These are phyloP conservation scores for Cordyceps cicadae DNA, from an alignment of 2,329 filamentous ascomycete species.

Conservation along the genomic window DNA sequence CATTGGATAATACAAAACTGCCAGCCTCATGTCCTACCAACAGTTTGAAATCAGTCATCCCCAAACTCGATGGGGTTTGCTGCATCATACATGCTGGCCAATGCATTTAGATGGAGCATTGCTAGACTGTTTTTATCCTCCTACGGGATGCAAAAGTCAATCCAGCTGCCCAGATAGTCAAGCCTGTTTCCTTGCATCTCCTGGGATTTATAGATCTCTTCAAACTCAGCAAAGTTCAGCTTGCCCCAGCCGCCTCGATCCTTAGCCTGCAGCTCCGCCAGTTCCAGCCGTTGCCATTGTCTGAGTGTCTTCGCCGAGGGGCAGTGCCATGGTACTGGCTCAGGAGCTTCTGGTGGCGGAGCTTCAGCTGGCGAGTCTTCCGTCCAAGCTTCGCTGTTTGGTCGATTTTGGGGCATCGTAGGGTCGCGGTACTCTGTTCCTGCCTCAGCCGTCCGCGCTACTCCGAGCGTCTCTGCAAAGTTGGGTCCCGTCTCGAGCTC, in stretches of 20 bases:
- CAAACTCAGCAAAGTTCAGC: constrained; percentile 73
- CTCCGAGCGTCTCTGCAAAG: constrained; percentile 17
- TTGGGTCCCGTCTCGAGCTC: constrained; percentile 23
- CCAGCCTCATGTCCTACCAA: no score
- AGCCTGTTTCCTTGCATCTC: constrained; percentile 55
- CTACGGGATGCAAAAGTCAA: constrained; percentile 68
- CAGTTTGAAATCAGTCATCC: no score
- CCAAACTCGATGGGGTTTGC: no score
- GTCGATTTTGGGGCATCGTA: constrained; percentile 61
- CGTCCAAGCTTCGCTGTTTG: constrained; percentile 34
- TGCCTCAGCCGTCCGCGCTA: constrained; percentile 13
- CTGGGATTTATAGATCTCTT: constrained; percentile 60
- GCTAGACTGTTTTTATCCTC: not conserved
- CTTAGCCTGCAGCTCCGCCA: constrained; percentile 59
- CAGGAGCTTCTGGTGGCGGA: not conserved
- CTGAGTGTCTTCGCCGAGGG: constrained; percentile 27
- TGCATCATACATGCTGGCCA: not conserved
- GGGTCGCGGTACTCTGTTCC: constrained; percentile 40
- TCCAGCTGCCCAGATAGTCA: constrained; percentile 83
- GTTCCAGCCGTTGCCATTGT: constrained; percentile 49
- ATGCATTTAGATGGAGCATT: no score
- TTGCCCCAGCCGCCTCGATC: constrained; percentile 71
- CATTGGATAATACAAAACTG: not conserved
- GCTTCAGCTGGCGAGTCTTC: not conserved
- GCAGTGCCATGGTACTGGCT: constrained; percentile 11